Evolutionary conservation across 2,329 filamentous ascomycete species (phyloP).

Genomic region (Fusarium hostae): DNA sequence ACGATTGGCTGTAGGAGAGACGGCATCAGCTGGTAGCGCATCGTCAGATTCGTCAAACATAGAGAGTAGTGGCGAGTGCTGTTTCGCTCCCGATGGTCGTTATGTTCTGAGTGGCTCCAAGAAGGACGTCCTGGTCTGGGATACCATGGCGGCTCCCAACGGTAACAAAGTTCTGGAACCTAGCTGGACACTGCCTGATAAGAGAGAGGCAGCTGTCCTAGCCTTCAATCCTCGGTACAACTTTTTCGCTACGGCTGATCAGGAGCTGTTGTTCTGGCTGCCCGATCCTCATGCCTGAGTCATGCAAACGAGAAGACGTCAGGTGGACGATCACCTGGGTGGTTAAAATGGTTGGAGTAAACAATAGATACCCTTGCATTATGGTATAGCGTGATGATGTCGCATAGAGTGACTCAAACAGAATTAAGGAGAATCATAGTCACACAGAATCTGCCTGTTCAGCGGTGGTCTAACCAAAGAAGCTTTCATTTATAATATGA

Average conservation of each 20-base stretch:
- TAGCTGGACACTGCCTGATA: conserved; percentile 71
- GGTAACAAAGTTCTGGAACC: conserved; percentile 72
- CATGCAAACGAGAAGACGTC: not conserved
- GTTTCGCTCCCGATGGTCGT: conserved; percentile 88
- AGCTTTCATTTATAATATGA: not conserved
- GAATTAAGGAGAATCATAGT: not conserved
- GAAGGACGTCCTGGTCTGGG: conserved; percentile 86
- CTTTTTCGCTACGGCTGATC: conserved; percentile 89
- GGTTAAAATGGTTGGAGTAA: not conserved
- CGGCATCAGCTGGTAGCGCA: conserved; percentile 48
- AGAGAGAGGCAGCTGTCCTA: conserved; percentile 76
- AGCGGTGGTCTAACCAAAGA: not conserved
- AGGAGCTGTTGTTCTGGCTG: conserved; percentile 82
- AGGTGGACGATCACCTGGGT: not conserved
- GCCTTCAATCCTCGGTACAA: conserved; percentile 94
- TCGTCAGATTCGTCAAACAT: conserved; percentile 53
- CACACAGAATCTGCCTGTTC: not conserved
- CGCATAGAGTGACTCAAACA: not conserved
- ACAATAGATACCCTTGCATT: conserved; percentile 32
- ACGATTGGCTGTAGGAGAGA: conserved; percentile 65
- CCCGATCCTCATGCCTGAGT: conserved; percentile 70
- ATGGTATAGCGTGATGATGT: not conserved
- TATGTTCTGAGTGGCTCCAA: conserved; percentile 86
- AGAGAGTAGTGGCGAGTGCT: conserved; percentile 80
- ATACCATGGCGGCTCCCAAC: conserved; percentile 69